Base-by-base conservation (phyloP, 805 yeast species). In the Cyberlindnera mississippiensis region DNA sequence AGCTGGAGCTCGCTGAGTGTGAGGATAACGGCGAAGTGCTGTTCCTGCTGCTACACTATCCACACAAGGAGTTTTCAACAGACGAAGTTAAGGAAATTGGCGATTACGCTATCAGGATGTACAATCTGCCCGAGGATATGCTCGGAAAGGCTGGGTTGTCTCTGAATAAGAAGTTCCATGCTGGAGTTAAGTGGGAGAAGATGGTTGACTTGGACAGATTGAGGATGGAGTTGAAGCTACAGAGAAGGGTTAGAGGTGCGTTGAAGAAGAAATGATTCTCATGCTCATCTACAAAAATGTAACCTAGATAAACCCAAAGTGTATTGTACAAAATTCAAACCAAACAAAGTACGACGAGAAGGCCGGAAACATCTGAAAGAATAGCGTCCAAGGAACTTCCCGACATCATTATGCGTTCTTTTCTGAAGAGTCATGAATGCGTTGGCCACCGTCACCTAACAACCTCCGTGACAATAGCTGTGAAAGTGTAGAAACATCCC, bases 21-120 rank as follows among this genome's bases (percentile, higher is more conserved):
- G 60, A 56, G 13, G 80, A 75, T 50, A 72, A 71, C 44, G 68
- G 76, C 22, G 80, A 75, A 49, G 62, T 72, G 4, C 53, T 75
- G 13, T 62, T 68, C 15, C 43, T 73, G 13, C 55, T 75, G 11
- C 57, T 75, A 33, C 77, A 72, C 52, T 73, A 72, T 50, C 78
- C 78, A 3, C 40, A 40, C 18, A 44, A 46, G 6, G 48, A 51
- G 12, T 47, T 57, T 10, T 61, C 67, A 19, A 46, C 62, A 8
- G 52, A 50, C 12, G 55, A 55, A 11, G 43, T 69, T 6, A 50
- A 48, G 27, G 53, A 52, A 28, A 15, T 53, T 8, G 60, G 63
- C 40, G 62, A 58, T 28, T 64, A 69, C 40, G 62, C 75, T 6
- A 48, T 60, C 38, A 57, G 57, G 39, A 50, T 73, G 19, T 59